Evolutionary conservation across 2,329 filamentous ascomycete species (phyloP), one percentile per base, ranked within the genome.

Genomic region (Claviceps pazoutovae): DNA sequence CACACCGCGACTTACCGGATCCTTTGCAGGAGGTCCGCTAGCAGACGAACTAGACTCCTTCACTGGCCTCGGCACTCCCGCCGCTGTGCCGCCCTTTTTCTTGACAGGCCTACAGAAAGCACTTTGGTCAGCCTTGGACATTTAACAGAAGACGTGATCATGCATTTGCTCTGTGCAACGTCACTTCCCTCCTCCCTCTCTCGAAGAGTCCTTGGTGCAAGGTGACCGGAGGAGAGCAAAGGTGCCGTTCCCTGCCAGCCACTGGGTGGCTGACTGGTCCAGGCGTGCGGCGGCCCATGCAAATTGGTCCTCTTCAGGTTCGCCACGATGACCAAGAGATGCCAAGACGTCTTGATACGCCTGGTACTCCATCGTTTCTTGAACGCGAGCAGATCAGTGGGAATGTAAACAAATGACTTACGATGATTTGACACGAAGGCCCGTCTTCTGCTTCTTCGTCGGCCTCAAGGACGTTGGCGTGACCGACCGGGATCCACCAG

Each of bases 391-490:
- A 9, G 9, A 34, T 34, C 14, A 43, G 6, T 19, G 26, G 6
- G 34, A 26, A 16, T 5, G 36, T 19, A 9, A 37, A 43, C 30
- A 44, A 49, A 51, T 52, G 56, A 82, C 80, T 76, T 71, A 83
- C 82, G 83, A 86, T 65, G 75, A 78, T 68, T 86, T 85, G 62
- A 84, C 75, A 58, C 82, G 80, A 54, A 79, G 72, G 41, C 80
- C 80, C 50, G 74, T 75, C 62, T 79, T 77, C 48, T 73, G 70
- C 66, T 77, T 82, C 72, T 82, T 83, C 54, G 71, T 66, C 36
- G 78, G 72, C 42, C 76, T 76, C 51, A 74, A 69, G 44, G 74
- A 69, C 51, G 67, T 71, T 6, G 81, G 82, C 36, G 82, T 84
- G 51, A 72, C 77, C 52, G 79, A 78, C 57, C 81, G 77, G 36